These are phyloP conservation scores for Cicer bijugum DNA, from an alignment of 306 rosid species.

Conservation along the genomic window DNA sequence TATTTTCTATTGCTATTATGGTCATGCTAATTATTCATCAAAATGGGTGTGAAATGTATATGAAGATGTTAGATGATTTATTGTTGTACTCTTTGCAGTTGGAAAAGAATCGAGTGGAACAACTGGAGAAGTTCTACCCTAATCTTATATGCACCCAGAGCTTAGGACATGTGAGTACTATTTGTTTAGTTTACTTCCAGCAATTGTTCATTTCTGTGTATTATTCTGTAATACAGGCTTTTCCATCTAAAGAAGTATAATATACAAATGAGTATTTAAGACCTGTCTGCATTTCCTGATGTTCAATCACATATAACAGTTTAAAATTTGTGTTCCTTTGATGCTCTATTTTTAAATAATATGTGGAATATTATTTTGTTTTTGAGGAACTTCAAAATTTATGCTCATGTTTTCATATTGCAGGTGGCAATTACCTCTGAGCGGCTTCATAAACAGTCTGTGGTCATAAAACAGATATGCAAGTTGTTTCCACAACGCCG, in stretches of 20 bases:
- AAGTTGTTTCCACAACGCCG: conserved; percentile 89
- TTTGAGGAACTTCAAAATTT: conserved; percentile 28
- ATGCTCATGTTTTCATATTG: conserved; percentile 42
- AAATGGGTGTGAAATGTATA: conserved; percentile 33
- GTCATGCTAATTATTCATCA: conserved; percentile 7
- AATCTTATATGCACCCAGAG: conserved; percentile 88
- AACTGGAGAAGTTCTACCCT: conserved; percentile 86
- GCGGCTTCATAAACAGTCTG: conserved; percentile 86
- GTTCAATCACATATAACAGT: conserved; percentile 24
- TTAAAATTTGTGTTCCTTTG: conserved; percentile 26
- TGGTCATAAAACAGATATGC: conserved; percentile 91
- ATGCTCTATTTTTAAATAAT: conserved; percentile 29
- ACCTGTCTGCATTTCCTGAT: conserved; percentile 19
- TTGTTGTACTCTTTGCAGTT: conserved; percentile 63
- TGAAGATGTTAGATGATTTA: conserved; percentile 35
- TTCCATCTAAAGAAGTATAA: conserved; percentile 20
- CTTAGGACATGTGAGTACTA: conserved; percentile 82
- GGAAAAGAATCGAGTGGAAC: conserved; percentile 79
- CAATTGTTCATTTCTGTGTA: conserved; percentile 28
- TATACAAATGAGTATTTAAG: conserved; percentile 17
- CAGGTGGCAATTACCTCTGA: conserved; percentile 97
- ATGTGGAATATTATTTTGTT: conserved; percentile 25
- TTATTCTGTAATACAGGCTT: conserved; percentile 25
- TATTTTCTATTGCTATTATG: conserved; percentile 24
- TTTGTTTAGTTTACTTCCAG: conserved; percentile 35